Conservation (phyloP, 2,329 filamentous ascomycete species). For the Fusarium beomiforme region DNA sequence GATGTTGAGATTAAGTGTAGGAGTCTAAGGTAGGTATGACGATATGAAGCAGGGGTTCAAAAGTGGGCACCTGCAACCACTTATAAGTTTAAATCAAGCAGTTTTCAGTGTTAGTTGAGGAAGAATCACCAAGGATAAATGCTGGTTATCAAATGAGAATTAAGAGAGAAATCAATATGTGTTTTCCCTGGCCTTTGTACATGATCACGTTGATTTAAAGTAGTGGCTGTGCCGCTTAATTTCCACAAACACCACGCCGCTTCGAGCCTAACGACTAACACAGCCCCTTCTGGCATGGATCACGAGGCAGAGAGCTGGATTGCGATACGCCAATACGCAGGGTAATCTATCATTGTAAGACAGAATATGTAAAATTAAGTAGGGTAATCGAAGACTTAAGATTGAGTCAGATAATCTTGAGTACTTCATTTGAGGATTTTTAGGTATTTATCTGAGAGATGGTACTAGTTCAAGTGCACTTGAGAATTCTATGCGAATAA, state of each 20-base stretch:
- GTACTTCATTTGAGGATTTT: too few species aligned
- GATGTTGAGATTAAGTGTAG: background rate
- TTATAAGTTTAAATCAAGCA: conserved; percentile 19
- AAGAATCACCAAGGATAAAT: background rate
- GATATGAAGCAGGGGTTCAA: conserved; percentile 22
- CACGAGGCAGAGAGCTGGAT: background rate
- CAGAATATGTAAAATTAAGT: background rate
- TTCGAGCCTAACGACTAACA: conserved; percentile 29
- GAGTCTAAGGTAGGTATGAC: conserved; percentile 6
- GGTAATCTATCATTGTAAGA: background rate
- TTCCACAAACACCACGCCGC: conserved; percentile 24
- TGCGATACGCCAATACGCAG: background rate
- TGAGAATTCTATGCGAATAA: too few species aligned
- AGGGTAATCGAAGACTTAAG: background rate
- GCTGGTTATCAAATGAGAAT: background rate
- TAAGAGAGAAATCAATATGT: background rate
- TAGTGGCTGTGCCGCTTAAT: conserved; percentile 29
- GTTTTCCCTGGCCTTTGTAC: conserved; percentile 3
- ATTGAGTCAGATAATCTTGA: too few species aligned
- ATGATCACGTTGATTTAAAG: conserved; percentile 1
- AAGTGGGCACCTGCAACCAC: conserved; percentile 27
- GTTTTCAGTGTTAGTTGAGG: conserved; percentile 1
- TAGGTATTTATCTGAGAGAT: too few species aligned
- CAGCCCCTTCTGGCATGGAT: conserved; percentile 5
- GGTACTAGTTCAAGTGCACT: too few species aligned